Evolutionary conservation across 2,329 filamentous ascomycete species (phyloP).

Genomic region (Apiospora hydei): DNA sequence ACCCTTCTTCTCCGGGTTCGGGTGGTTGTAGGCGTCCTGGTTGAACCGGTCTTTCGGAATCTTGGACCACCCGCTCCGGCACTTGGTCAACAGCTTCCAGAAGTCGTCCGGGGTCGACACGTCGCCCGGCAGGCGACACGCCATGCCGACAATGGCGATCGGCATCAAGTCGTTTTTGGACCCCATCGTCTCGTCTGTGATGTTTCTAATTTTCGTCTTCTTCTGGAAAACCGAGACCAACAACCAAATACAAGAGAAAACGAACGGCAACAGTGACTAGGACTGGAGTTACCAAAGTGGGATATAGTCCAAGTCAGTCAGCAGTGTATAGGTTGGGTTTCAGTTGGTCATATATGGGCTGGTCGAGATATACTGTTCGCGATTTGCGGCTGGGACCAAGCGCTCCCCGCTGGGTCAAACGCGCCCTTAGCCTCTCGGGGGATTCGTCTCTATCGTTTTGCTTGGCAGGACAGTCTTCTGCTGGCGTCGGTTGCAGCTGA

Average conservation of each 20-base stretch:
- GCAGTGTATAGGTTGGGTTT: neutral
- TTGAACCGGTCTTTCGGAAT: constrained; percentile 44
- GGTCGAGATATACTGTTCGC: neutral
- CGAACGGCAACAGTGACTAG: neutral
- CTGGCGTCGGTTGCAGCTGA: neutral
- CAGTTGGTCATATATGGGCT: constrained; percentile 1
- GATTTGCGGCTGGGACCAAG: neutral
- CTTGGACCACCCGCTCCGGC: constrained; percentile 39
- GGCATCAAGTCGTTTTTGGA: constrained; percentile 31
- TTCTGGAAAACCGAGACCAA: neutral
- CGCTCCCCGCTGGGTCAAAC: neutral
- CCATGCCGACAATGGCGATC: constrained; percentile 44
- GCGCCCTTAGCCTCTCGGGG: neutral
- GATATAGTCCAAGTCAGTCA: constrained; percentile 4
- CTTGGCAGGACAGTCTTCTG: constrained; percentile 17
- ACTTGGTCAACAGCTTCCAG: constrained; percentile 41
- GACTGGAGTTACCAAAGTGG: neutral
- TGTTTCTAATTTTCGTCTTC: neutral
- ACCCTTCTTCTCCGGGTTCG: constrained; percentile 43
- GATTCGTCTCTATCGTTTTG: neutral
- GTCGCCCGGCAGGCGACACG: constrained; percentile 41
- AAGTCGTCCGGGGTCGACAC: constrained; percentile 42
- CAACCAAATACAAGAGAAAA: constrained; percentile 25
- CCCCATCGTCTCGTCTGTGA: constrained; percentile 18
- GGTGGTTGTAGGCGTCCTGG: constrained; percentile 43